phyloP scores from a whole-genome alignment of 208 protist genomes.

The Phytomonas francai region DNA sequence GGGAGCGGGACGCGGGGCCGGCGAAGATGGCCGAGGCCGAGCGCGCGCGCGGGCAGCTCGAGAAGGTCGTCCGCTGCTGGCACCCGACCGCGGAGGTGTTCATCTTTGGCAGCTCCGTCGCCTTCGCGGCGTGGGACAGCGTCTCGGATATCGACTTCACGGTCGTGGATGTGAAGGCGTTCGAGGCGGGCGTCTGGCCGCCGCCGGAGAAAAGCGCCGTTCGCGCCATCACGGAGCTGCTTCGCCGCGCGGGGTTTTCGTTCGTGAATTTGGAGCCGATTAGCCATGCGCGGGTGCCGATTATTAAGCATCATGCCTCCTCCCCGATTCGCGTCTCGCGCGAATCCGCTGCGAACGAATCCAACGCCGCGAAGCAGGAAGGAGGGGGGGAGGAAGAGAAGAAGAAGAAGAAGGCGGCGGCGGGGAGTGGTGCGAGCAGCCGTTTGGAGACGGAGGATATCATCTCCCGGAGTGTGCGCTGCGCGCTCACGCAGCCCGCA shows the following conservation, averaged over 20 bases:
- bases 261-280: constrained; percentile 82
- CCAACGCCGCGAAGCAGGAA: neutral
- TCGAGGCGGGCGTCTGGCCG: constrained; percentile 62
- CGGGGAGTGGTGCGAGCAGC: constrained; percentile 5
- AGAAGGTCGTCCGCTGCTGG: constrained; percentile 73
- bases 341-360: neutral
- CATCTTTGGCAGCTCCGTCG: constrained; percentile 81
- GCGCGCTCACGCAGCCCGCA: constrained; percentile 40
- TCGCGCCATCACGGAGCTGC: constrained; percentile 74
- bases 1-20: constrained; percentile 66
- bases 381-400: neutral
- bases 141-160: constrained; percentile 87
- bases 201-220: constrained; percentile 77
- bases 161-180: constrained; percentile 67
- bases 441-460: constrained; percentile 53
- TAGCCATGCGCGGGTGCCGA: constrained; percentile 78
- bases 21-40: constrained; percentile 73
- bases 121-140: constrained; percentile 82
- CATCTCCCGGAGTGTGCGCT: constrained; percentile 65
- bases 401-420: constrained; percentile 1
- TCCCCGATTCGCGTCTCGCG: constrained; percentile 33
- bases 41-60: constrained; percentile 69
- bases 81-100: constrained; percentile 63
- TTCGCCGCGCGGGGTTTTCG: constrained; percentile 76
- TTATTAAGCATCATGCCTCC: constrained; percentile 88